Conservation (phyloP, 2,329 filamentous ascomycete species). For the Verticillium dahliae region DNA sequence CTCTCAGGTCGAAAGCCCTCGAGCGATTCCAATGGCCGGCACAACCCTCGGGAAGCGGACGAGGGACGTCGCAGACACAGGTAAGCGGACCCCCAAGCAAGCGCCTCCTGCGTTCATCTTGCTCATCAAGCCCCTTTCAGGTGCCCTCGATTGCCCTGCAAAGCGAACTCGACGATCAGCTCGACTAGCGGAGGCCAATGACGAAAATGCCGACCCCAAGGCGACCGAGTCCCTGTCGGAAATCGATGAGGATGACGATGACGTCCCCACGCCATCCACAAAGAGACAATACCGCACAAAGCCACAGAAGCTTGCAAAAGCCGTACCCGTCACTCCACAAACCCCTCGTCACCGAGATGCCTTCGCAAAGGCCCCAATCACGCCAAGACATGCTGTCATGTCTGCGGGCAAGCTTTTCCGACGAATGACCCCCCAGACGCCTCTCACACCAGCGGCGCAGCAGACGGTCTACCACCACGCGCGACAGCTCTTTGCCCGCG, state of each 20-base stretch:
- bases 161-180: constrained; percentile 41
- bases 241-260: constrained; percentile 24
- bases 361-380: constrained; percentile 63
- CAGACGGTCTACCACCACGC: constrained; percentile 82
- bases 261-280: constrained; percentile 13
- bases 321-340: constrained; percentile 58
- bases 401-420: constrained; percentile 69
- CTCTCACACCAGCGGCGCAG: constrained; percentile 58
- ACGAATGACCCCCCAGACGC: constrained; percentile 71
- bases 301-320: constrained; percentile 24
- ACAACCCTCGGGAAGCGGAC: constrained; percentile 16
- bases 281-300: constrained; percentile 18
- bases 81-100: constrained; percentile 6
- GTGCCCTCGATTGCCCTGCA: constrained; percentile 22
- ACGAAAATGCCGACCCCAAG: constrained; percentile 57
- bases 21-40: constrained; percentile 12
- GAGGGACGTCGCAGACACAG: constrained; percentile 11
- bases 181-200: constrained; percentile 42
- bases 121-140: neutral
- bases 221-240: constrained; percentile 32
- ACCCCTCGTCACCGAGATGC: constrained; percentile 78
- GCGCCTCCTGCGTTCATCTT: constrained; percentile 12
- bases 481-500: constrained; percentile 78
- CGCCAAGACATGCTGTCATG: constrained; percentile 78
- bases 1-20: neutral